Base-by-base conservation (phyloP, 768 basidiomycete genomes). In the Hericium coralloides region DNA sequence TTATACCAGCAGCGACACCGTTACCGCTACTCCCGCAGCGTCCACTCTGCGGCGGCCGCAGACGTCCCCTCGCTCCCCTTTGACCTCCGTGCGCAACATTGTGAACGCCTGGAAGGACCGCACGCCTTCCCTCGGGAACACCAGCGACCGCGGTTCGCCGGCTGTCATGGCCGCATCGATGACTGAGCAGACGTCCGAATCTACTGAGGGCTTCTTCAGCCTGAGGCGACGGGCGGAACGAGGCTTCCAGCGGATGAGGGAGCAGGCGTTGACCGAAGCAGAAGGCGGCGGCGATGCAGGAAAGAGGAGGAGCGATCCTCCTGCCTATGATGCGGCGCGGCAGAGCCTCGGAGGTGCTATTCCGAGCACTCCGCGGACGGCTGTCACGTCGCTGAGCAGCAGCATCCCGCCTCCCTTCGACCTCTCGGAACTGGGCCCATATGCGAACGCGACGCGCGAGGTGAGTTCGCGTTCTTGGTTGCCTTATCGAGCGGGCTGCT, bases 81-180 rank as follows among this genome's bases (percentile, higher is more conserved):
- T 89, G 25, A 76, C 83, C 0, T 87, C 84, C 4, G 85, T 92
- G 22, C 79, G 87, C 36, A 91, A 91, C 60, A 82, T 91, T 39
- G 85, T 92, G 7, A 80, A 83, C 0, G 75, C 85, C 8, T 92
- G 89, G 88, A 91, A 89, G 66, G 86, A 89, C 59, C 79, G 85
- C 18, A 85, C 85, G 31, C 31, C 31, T 0, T 85, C 77, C 0
- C 73, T 70, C 2, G 63, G 55, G 37, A 69, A 67, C 55, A 59
- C 64, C 6, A 57, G 49, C 12, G 56, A 54, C 53, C 56, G 25
- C 57, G 62, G 8, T 51, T 58, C 14, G 55, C 43, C n/a, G 4
- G 43, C 18, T 23, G 49, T 50, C 49, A 22, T 25, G 17, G 31
- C 31, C 7, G 22, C 49, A 57, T 56, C 60, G 10, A 38, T 49